A percentile compares a stretch with the other conserved stretches of the same genome.
These are phyloP conservation scores for Coemansia sp. DNA, from an alignment of 192 early-diverging fungal species.

Conservation along the genomic window DNA sequence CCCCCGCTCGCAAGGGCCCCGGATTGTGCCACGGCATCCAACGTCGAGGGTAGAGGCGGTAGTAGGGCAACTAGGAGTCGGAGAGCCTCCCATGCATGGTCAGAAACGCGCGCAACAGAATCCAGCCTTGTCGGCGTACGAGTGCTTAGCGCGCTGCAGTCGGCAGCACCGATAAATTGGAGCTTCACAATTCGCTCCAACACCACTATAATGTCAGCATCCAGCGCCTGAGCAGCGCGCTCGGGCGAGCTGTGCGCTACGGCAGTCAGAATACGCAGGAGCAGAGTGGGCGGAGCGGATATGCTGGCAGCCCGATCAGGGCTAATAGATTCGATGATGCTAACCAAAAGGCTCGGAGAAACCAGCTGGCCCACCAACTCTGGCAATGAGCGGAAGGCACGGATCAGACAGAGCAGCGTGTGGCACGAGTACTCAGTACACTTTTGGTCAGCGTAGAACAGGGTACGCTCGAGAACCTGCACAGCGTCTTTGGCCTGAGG, in stretches of 20 bases:
- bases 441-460: conserved; percentile 70
- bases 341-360: conserved; percentile 55
- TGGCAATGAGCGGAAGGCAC: conserved; percentile 58
- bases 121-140: not conserved
- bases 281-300: conserved; percentile 6
- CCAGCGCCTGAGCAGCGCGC: conserved; percentile 23
- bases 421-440: conserved; percentile 69
- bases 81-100: conserved; percentile 33
- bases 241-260: conserved; percentile 14
- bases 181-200: conserved; percentile 13
- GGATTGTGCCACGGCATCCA: not conserved
- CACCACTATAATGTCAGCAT: conserved; percentile 6
- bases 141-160: not conserved
- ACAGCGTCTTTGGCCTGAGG: conserved; percentile 64
- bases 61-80: conserved; percentile 21
- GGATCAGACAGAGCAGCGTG: conserved; percentile 62
- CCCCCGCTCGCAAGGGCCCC: conserved; percentile 4
- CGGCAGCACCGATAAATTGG: not conserved
- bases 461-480: conserved; percentile 67
- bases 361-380: conserved; percentile 61
- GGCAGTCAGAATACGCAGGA: conserved; percentile 24
- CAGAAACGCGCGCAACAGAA: conserved; percentile 12
- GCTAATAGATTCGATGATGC: conserved; percentile 58
- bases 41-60: conserved; percentile 18
- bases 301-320: conserved; percentile 26